Percentiles rank a stretch among this genome's conserved stretches.
Evolutionary conservation across 2,329 filamentous ascomycete genomes (phyloP).

Genomic region (Aspergillus sp.): DNA sequence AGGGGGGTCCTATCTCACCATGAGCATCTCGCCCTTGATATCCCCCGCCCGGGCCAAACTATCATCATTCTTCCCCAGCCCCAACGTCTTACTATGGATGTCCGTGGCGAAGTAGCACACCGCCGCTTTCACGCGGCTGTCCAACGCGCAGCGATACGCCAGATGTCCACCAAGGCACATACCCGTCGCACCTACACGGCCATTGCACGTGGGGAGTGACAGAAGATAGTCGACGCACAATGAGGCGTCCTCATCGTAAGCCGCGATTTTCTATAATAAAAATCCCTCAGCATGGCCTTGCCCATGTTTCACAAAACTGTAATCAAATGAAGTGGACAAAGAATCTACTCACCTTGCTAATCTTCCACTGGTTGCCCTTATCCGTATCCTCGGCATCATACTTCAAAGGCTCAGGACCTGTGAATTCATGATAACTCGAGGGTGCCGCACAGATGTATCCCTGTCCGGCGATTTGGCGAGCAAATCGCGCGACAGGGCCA

Average conservation of each 20-base stretch:
- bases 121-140: slow-evolving; percentile 72
- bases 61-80: slow-evolving; percentile 66
- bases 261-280: slow-evolving; percentile 66
- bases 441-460: slow-evolving; percentile 92
- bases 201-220: slow-evolving; percentile 74
- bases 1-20: slow-evolving; percentile 50
- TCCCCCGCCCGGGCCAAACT: slow-evolving; percentile 61
- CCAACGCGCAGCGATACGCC: slow-evolving; percentile 71
- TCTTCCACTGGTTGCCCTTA: slow-evolving; percentile 81
- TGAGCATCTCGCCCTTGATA: slow-evolving; percentile 75
- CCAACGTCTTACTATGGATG: slow-evolving; percentile 77
- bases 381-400: slow-evolving; percentile 90
- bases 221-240: slow-evolving; percentile 70
- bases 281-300: neutral
- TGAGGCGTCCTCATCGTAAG: slow-evolving; percentile 79
- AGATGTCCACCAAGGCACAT: slow-evolving; percentile 96
- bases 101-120: slow-evolving; percentile 94
- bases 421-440: slow-evolving; percentile 92
- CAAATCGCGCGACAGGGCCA: slow-evolving; percentile 84
- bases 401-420: slow-evolving; percentile 75
- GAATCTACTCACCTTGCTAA: slow-evolving; percentile 63
- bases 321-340: neutral
- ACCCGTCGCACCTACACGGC: slow-evolving; percentile 74
- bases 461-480: slow-evolving; percentile 85
- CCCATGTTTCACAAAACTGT: neutral